Base-by-base conservation (phyloP, 345 rosid genomes). In the Turnera subulata region DNA sequence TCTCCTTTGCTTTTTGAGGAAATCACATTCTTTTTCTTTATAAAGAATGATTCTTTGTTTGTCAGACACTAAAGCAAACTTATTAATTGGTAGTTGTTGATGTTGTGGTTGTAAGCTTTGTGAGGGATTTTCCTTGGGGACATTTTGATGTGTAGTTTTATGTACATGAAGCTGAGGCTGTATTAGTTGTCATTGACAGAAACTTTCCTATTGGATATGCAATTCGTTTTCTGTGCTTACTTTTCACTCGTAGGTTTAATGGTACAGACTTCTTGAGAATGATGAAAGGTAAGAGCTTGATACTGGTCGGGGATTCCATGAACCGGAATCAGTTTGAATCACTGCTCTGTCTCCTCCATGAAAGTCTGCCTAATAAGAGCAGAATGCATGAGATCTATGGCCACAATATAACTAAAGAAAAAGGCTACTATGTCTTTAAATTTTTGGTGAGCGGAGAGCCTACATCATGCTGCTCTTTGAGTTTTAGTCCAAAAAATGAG, bases 271-370 rank as follows among this genome's bases (percentile, higher is more conserved):
- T 89, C 78, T 82, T 93, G 84, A 79, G 55, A 73, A 86, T 82
- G 69, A 69, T 93, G 47, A 68, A 88, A 69, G 94, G 97, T 51
- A 89, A 93, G 70, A 82, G 78, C 65, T 71, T 89, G 66, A 73
- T 86, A 86, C 72, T 92, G 65, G 91, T 92, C 70, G 99, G 99
- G 35, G 99, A 92, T 59, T 92, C 99, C 48, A 80, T 92, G 93
- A 92, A 89, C 57, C 83, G 94, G 23, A 89, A 92, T 76, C 89
- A 86, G 78, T 89, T 84, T 57, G 97, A 92, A 69, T 92, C 99
- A 6, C 64, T 89, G 56, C 73, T 86, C n/a, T 92, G 99, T 63
- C 76, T 92, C 64, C 91, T 92, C 15, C 91, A 76, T 21, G 83
- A 80, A 73, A 91, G 89, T 66, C 67, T 92, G 38, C 42, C 66